These are phyloP conservation scores for Acacia pycnantha DNA, from an alignment of 331 rosid genomes.

Conservation along the genomic window DNA sequence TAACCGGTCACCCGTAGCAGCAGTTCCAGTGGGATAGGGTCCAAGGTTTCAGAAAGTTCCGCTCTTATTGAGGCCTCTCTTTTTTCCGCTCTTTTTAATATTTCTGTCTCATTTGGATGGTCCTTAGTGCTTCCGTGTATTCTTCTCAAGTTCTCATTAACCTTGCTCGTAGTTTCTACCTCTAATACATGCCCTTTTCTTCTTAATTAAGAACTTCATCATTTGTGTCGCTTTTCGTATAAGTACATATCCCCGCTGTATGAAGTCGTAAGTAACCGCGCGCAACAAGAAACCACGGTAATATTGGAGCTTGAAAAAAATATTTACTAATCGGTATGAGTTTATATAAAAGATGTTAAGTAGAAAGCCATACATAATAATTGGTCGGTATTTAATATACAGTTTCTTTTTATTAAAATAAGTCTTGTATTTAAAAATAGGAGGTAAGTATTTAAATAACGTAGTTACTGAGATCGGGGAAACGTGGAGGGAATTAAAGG, in stretches of 20 bases:
- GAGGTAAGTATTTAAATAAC: no score
- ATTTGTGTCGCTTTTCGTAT: background rate
- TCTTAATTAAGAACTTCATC: background rate
- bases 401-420: no score
- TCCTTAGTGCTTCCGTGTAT: conserved; percentile 14
- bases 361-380: no score
- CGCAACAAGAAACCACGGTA: background rate
- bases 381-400: no score
- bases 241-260: background rate
- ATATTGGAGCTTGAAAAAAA: background rate
- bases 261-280: background rate
- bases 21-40: conserved; percentile 1
- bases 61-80: background rate
- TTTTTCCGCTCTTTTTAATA: background rate
- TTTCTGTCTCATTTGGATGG: background rate
- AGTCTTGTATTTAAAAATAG: no score
- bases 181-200: background rate
- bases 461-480: no score
- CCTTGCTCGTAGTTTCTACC: background rate
- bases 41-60: conserved; percentile 22
- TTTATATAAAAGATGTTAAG: background rate
- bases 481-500: no score
- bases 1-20: conserved; percentile 6
- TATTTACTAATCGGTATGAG: no score
- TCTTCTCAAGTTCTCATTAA: no score